Percentiles rank a stretch among this genome's conserved stretches.
These are phyloP conservation scores for Debaryomyces singareniensis DNA, from an alignment of 1,139 yeast genomes.

Conservation along the genomic window DNA sequence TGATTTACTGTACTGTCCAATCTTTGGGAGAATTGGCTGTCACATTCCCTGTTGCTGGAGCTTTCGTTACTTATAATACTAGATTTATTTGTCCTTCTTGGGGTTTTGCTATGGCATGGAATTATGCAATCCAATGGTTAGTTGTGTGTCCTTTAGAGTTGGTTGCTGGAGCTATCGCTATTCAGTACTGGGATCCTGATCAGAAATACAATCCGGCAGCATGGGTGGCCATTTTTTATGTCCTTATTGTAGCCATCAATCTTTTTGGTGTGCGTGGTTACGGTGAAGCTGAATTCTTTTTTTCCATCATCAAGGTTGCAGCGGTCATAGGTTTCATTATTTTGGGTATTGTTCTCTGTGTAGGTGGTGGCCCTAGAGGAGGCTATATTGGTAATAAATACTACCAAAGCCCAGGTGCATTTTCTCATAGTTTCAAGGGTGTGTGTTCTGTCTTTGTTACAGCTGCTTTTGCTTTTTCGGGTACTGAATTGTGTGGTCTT, in stretches of 20 bases:
- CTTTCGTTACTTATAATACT: conserved; percentile 62
- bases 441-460: conserved; percentile 39
- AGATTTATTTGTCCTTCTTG: conserved; percentile 66
- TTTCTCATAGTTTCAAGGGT: conserved; percentile 60
- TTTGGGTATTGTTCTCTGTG: conserved; percentile 60
- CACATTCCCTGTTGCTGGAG: conserved; percentile 69
- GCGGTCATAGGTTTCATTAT: conserved; percentile 66
- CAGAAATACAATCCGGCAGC: conserved; percentile 51
- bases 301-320: conserved; percentile 54
- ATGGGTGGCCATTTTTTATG: conserved; percentile 64
- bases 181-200: conserved; percentile 51
- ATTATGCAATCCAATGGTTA: conserved; percentile 68
- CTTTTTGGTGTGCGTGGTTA: conserved; percentile 62
- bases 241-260: conserved; percentile 48
- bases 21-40: conserved; percentile 70
- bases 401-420: conserved; percentile 63
- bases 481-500: conserved; percentile 42
- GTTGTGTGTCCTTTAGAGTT: conserved; percentile 66
- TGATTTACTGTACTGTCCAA: conserved; percentile 61
- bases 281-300: conserved; percentile 65
- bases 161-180: conserved; percentile 70
- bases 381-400: conserved; percentile 53
- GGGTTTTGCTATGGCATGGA: conserved; percentile 78
- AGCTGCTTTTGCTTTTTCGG: conserved; percentile 43
- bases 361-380: conserved; percentile 53